phyloP scores from a whole-genome alignment of 495 filamentous ascomycete genomes.

The Penicillium angulare region DNA sequence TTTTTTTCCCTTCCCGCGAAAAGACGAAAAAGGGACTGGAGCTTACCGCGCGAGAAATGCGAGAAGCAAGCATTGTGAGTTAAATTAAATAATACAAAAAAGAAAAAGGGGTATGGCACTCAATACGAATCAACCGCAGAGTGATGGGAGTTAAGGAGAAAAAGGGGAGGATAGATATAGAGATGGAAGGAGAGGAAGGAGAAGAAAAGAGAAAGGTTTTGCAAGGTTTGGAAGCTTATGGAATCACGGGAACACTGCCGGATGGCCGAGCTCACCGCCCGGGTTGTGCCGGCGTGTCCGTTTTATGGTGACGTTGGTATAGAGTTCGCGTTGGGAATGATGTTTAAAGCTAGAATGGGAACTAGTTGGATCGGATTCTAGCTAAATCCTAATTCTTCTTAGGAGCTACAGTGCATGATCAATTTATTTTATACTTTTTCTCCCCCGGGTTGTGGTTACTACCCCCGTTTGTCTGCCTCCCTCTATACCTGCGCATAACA shows the following conservation, averaged over 20 bases:
- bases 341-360: too few relatives aligned
- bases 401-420: too few relatives aligned
- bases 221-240: constrained; percentile 36
- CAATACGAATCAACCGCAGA: constrained; percentile 43
- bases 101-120: constrained; percentile 31
- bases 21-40: constrained; percentile 18
- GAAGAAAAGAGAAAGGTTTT: constrained; percentile 23
- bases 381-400: too few relatives aligned
- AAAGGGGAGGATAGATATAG: constrained; percentile 28
- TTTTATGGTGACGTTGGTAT: neutral
- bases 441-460: too few relatives aligned
- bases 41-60: constrained; percentile 68
- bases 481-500: too few relatives aligned
- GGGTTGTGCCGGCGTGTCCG: neutral
- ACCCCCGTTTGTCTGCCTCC: too few relatives aligned
- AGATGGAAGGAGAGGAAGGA: constrained; percentile 27
- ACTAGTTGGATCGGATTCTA: too few relatives aligned
- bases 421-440: neutral
- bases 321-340: too few relatives aligned
- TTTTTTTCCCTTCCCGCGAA: neutral
- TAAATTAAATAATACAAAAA: constrained; percentile 41
- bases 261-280: neutral
- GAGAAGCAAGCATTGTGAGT: constrained; percentile 55
- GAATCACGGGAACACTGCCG: constrained; percentile 28
- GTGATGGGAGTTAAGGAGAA: constrained; percentile 30